Base-by-base conservation (phyloP, 495 filamentous ascomycete species). In the Penicillium canariense region DNA sequence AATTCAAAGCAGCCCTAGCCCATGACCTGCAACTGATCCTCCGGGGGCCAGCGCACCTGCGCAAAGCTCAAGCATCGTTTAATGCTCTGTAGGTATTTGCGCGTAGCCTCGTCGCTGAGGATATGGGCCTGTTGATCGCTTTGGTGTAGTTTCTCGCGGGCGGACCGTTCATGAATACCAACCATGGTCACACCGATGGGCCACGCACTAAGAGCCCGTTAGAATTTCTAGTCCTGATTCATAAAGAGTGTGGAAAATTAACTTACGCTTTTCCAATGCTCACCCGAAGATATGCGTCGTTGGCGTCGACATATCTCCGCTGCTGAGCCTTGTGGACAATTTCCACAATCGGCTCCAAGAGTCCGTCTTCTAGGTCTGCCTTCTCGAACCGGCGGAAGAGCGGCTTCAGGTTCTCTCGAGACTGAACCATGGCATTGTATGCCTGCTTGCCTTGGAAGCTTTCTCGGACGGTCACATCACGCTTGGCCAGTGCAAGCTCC, bases 121-220 rank as follows among this genome's bases (percentile, higher is more conserved):
- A 98, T 96, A 71, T 98, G 95, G 5, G 92, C 94, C 56, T 90
- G 82, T 65, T 91, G 87, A 59, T 89, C 91, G 55, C 82, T 82
- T 69, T 92, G 83, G 66, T 97, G 92, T 42, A 98, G 77, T 74
- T 97, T 97, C 73, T 98, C 94, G 32, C 94, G 82, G 5, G 94
- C 93, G 40, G 85, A 90, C 56, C 94, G 85, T 75, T 97, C 94
- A 82, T 98, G 94, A 65, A 98, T 98, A 78, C 94, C 94, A 58
- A 98, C 94, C 94, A 97, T 97, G 62, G 94, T 98, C 26, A 98
- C 94, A 73, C 94, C 94, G 68, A 98, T 98, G 25, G 94, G 94
- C 94, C 94, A 98, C 20, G 94, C 94, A 56, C 81, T 83, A 52
- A 23, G 49, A 12, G 3, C 4, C 14, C 4, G 46, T 71, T 54